Evolutionary conservation across 179 eudicot genomes (phyloP).

Genomic region (Heliamphora pulchella): DNA sequence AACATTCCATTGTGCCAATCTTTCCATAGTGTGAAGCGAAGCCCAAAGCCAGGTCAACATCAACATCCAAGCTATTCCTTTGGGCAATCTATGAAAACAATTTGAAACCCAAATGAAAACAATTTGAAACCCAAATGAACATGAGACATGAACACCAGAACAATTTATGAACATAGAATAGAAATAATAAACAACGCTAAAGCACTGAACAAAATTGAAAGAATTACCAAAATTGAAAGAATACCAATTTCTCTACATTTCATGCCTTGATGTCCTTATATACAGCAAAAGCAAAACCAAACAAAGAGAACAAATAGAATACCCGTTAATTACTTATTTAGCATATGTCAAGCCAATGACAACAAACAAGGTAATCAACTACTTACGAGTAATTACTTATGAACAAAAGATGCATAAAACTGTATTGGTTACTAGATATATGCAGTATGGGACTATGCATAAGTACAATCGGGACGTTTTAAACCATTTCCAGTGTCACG

Average conservation of each 20-base stretch:
- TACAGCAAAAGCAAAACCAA: too few species aligned
- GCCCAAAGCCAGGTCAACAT: conserved; percentile 93
- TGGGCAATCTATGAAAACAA: conserved; percentile 99
- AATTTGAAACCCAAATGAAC: not conserved
- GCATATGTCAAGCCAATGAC: not conserved
- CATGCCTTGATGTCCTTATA: not conserved
- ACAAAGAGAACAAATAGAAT: conserved; percentile 6
- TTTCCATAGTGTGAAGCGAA: conserved; percentile 92
- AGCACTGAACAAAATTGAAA: not conserved
- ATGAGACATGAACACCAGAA: conserved; percentile 1
- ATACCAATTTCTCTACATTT: not conserved
- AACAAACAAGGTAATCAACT: not conserved
- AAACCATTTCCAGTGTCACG: not conserved
- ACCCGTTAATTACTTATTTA: conserved; percentile 2
- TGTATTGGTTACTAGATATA: not conserved
- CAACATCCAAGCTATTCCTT: conserved; percentile 91
- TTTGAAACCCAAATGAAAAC: too few species aligned
- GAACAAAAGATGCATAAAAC: not conserved
- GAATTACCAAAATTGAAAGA: not conserved
- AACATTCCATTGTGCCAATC: conserved; percentile 86
- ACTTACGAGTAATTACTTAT: not conserved
- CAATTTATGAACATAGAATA: not conserved
- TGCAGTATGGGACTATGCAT: not conserved
- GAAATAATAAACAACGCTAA: too few species aligned
- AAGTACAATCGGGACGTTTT: not conserved